Percentiles rank a stretch among this genome's conserved stretches.
phyloP scores from a whole-genome alignment of 2,329 filamentous ascomycete species.

The Arthrocladium fulminans region DNA sequence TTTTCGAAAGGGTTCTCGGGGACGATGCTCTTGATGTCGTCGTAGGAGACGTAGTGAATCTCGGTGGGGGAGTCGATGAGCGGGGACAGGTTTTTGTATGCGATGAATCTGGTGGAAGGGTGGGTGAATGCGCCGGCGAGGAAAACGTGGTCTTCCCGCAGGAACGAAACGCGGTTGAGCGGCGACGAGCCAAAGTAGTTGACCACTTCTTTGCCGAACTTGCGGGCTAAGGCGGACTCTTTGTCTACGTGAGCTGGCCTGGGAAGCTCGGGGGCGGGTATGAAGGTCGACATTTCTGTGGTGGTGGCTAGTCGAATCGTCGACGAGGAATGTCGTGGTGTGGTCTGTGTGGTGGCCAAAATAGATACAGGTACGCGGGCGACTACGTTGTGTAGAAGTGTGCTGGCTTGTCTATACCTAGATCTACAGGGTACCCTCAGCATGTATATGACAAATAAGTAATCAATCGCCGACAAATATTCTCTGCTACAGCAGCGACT shows the following conservation, averaged over 20 bases:
- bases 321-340: conserved; percentile 4
- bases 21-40: conserved; percentile 62
- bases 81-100: conserved; percentile 70
- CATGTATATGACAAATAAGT: background rate
- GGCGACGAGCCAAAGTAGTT: conserved; percentile 46
- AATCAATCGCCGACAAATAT: background rate
- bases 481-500: no score
- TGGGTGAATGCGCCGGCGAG: conserved; percentile 41
- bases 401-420: no score
- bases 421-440: no score
- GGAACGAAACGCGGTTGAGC: conserved; percentile 42
- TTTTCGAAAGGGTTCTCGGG: conserved; percentile 61
- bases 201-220: conserved; percentile 42
- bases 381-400: no score
- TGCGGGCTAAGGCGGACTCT: conserved; percentile 46
- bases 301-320: conserved; percentile 7
- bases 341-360: background rate
- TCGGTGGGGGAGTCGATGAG: conserved; percentile 53
- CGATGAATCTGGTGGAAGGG: conserved; percentile 54
- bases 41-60: conserved; percentile 59
- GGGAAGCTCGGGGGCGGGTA: conserved; percentile 34
- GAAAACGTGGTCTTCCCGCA: conserved; percentile 40
- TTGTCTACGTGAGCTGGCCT: conserved; percentile 49
- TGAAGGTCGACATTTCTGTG: background rate
- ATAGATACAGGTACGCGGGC: background rate